A percentile compares a stretch with the other conserved stretches of the same genome.
Conservation (phyloP, 2,329 filamentous ascomycete genomes). For the Gaeumannomyces sp. region DNA sequence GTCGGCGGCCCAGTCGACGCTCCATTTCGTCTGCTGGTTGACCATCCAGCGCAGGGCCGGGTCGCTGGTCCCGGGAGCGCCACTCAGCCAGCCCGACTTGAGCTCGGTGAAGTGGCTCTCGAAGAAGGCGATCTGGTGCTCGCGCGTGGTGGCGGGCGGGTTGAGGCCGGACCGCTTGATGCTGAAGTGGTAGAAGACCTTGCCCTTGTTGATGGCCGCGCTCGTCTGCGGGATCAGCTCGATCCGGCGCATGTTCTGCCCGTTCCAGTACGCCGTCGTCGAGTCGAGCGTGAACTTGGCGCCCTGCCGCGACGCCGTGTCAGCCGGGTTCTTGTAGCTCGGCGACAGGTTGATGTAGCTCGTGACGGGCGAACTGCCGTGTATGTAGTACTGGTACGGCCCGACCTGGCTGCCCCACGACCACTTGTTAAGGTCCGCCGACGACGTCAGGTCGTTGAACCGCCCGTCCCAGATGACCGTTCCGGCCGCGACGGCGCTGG, state of each 20-base stretch:
- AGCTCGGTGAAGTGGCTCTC: conserved; percentile 71
- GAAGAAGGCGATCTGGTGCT: conserved; percentile 50
- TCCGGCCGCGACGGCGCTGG: conserved; percentile 12
- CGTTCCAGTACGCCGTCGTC: conserved; percentile 64
- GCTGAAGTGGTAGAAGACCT: conserved; percentile 67
- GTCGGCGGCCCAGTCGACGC: conserved; percentile 50
- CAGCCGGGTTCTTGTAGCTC: conserved; percentile 58
- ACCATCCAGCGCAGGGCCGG: conserved; percentile 60
- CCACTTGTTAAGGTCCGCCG: conserved; percentile 53
- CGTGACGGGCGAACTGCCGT: conserved; percentile 50
- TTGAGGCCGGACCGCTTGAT: conserved; percentile 55
- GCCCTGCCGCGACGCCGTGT: conserved; percentile 55
- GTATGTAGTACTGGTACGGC: conserved; percentile 71
- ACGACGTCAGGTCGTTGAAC: conserved; percentile 52
- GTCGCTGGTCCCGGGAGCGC: conserved; percentile 37
- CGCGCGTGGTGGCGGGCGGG: conserved; percentile 52
- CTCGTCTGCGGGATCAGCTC: conserved; percentile 68
- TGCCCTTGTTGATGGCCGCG: conserved; percentile 58
- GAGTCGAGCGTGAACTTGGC: conserved; percentile 60
- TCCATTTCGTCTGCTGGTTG: conserved; percentile 55
- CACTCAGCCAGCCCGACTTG: conserved; percentile 58
- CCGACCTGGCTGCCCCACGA: conserved; percentile 63
- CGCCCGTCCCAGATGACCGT: conserved; percentile 53
- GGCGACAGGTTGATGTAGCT: conserved; percentile 58
- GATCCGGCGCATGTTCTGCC: conserved; percentile 64